Conservation (phyloP, 139 green algal genomes). For the Coccomyxa sp. region DNA sequence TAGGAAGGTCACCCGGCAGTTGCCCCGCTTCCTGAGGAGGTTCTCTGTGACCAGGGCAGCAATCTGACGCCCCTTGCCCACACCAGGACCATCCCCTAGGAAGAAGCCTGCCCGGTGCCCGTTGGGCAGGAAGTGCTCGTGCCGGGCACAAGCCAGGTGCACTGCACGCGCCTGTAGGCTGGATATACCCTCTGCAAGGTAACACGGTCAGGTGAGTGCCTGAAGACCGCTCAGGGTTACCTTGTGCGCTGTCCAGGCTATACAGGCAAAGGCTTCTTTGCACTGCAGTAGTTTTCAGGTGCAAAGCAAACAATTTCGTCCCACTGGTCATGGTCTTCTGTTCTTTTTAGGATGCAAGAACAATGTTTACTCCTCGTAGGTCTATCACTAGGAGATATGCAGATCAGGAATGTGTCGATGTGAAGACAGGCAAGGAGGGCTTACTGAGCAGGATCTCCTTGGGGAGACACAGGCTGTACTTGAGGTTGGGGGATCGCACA, state of each 20-base stretch:
- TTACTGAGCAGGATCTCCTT: constrained; percentile 25
- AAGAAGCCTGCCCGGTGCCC: constrained; percentile 55
- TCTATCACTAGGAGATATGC: too few species aligned
- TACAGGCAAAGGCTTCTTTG: too few species aligned
- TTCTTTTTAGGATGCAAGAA: too few species aligned
- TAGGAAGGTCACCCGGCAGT: constrained; percentile 9
- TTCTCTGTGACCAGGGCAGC: constrained; percentile 64
- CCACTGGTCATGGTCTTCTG: too few species aligned
- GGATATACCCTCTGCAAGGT: constrained; percentile 31
- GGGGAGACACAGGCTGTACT: constrained; percentile 26
- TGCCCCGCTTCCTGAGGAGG: constrained; percentile 39
- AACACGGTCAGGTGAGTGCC: too few species aligned
- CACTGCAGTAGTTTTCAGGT: too few species aligned
- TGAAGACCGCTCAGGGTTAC: too few species aligned
- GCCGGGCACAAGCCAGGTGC: constrained; percentile 31
- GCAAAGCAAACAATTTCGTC: too few species aligned
- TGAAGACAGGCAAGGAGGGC: not conserved
- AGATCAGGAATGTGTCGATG: not conserved
- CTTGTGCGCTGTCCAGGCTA: too few species aligned
- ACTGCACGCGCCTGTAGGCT: constrained; percentile 44
- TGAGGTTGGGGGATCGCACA: constrained; percentile 9
- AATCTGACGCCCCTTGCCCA: constrained; percentile 79
- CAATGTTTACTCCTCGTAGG: too few species aligned
- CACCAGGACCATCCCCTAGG: constrained; percentile 51
- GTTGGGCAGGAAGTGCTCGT: constrained; percentile 39